Evolutionary conservation across 75 land plant species (phyloP).

Genomic region (Sequoiadendron giganteum): DNA sequence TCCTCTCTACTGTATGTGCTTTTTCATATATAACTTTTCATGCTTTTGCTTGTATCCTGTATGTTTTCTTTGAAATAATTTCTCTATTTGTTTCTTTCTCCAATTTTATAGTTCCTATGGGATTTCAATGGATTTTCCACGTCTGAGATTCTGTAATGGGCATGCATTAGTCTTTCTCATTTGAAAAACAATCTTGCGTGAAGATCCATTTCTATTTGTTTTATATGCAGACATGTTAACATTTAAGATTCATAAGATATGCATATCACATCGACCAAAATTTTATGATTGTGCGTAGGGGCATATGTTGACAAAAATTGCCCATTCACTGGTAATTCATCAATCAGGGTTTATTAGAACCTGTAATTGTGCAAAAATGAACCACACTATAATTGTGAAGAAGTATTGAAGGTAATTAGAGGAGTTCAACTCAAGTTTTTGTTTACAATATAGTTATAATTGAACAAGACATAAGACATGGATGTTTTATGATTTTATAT

Average conservation of each 20-base stretch:
- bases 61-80: neutral
- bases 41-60: neutral
- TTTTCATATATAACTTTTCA: neutral
- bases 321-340: constrained; percentile 65
- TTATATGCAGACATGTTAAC: neutral
- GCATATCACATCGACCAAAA: neutral
- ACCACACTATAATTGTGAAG: constrained; percentile 57
- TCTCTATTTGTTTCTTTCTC: neutral
- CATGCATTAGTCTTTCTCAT: neutral
- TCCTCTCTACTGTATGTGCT: neutral
- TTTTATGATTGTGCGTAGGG: constrained; percentile 27
- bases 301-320: constrained; percentile 73
- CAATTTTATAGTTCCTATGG: neutral
- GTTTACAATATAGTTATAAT: constrained; percentile 14
- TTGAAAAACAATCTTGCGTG: neutral
- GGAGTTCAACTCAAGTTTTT: neutral
- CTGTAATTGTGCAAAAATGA: constrained; percentile 70
- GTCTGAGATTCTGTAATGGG: neutral
- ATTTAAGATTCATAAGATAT: neutral
- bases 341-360: constrained; percentile 67
- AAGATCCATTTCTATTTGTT: neutral
- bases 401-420: constrained; percentile 52
- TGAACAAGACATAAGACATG: neutral
- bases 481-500: neutral
- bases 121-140: neutral